phyloP scores from a whole-genome alignment of 2,329 filamentous ascomycete genomes.

The Alternaria sp. region DNA sequence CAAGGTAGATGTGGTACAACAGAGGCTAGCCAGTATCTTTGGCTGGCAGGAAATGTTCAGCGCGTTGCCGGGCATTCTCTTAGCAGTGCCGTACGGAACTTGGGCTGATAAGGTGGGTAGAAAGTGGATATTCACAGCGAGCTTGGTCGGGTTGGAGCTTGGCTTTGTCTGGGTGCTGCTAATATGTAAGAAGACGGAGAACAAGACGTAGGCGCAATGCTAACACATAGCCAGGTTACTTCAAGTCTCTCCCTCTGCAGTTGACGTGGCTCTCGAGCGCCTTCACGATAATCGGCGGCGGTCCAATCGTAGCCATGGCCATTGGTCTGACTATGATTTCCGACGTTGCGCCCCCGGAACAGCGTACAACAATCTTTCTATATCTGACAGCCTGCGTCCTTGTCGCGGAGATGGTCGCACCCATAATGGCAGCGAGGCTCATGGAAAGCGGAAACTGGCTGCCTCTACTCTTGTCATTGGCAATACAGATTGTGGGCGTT shows the following conservation, averaged over 20 bases:
- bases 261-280: slow-evolving; percentile 59
- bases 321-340: slow-evolving; percentile 62
- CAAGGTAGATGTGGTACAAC: slow-evolving; percentile 60
- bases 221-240: slow-evolving; percentile 39
- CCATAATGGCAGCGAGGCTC: slow-evolving; percentile 43
- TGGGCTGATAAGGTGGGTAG: slow-evolving; percentile 60
- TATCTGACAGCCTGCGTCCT: slow-evolving; percentile 45
- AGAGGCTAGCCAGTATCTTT: slow-evolving; percentile 60
- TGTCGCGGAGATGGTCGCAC: slow-evolving; percentile 46
- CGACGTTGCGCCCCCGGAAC: slow-evolving; percentile 59
- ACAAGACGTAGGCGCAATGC: not conserved
- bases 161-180: slow-evolving; percentile 44
- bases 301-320: slow-evolving; percentile 57
- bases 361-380: slow-evolving; percentile 48
- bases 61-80: slow-evolving; percentile 53
- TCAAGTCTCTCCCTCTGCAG: slow-evolving; percentile 54
- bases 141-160: slow-evolving; percentile 54
- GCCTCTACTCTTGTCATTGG: slow-evolving; percentile 44
- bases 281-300: slow-evolving; percentile 58
- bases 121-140: slow-evolving; percentile 56
- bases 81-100: slow-evolving; percentile 60
- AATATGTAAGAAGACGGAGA: slow-evolving; percentile 37
- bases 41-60: slow-evolving; percentile 61
- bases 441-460: slow-evolving; percentile 49
- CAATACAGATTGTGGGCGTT: slow-evolving; percentile 40